phyloP scores from a whole-genome alignment of 1,284 basidiomycete genomes.

The Leccinum solheimii region DNA sequence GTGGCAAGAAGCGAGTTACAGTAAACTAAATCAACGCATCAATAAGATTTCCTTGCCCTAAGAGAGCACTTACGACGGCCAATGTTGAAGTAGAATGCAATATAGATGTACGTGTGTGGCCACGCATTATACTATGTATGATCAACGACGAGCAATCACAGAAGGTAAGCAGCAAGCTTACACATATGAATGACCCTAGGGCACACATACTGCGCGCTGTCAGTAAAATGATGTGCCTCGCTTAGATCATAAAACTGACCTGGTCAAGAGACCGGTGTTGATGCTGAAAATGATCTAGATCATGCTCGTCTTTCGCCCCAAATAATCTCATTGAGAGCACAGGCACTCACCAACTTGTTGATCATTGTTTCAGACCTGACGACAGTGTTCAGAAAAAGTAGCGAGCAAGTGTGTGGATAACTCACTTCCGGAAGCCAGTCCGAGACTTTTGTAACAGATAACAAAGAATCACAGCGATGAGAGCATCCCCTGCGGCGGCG shows the following conservation, averaged over 20 bases:
- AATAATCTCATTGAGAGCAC: not conserved
- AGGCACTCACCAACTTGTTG: constrained; percentile 41
- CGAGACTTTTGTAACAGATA: constrained; percentile 51
- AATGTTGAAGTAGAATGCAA: constrained; percentile 50
- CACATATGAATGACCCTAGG: constrained; percentile 45
- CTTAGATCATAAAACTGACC: constrained; percentile 18
- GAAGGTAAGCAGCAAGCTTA: constrained; percentile 20
- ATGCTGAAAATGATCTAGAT: constrained; percentile 48
- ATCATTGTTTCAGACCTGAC: constrained; percentile 49
- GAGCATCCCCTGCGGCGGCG: constrained; percentile 54
- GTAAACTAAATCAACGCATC: constrained; percentile 39
- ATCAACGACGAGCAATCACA: not conserved
- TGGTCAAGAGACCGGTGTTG: constrained; percentile 48
- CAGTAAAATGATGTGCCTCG: constrained; percentile 2
- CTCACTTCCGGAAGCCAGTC: constrained; percentile 54
- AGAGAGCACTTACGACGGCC: constrained; percentile 41
- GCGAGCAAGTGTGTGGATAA: not conserved
- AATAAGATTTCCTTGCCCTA: not conserved
- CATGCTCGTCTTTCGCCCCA: not conserved
- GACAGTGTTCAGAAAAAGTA: constrained; percentile 2
- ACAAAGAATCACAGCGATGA: constrained; percentile 55
- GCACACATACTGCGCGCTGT: constrained; percentile 36
- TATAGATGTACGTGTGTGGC: constrained; percentile 47
- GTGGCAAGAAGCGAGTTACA: constrained; percentile 51
- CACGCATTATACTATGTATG: constrained; percentile 37